Evolutionary conservation across 2,329 filamentous ascomycete species (phyloP).

Genomic region (Scleromitrula shiraiana): DNA sequence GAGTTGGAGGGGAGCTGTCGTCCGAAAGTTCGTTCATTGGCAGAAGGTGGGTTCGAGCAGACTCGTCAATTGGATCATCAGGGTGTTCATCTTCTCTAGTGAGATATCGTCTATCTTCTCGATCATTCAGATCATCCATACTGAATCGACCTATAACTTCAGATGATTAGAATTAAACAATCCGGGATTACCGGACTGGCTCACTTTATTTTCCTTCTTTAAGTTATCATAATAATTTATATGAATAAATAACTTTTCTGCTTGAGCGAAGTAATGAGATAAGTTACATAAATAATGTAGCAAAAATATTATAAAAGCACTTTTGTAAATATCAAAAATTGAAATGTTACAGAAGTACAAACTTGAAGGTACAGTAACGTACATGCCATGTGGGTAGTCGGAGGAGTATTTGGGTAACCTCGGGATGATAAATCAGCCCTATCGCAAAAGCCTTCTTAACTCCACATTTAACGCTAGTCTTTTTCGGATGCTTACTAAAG

Average conservation of each 20-base stretch:
- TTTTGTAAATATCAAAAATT: neutral
- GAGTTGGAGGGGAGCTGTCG: conserved; percentile 40
- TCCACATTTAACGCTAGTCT: neutral
- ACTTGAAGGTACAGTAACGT: neutral
- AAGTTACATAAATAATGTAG: no score
- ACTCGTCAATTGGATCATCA: conserved; percentile 27
- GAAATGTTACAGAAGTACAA: neutral
- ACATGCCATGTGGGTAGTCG: no score
- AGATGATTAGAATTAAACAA: neutral
- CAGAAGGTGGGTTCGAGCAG: conserved; percentile 18
- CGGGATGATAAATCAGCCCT: no score
- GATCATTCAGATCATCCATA: conserved; percentile 13
- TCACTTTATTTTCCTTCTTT: neutral
- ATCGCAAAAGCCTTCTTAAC: no score
- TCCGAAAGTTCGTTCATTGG: conserved; percentile 39
- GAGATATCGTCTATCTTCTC: conserved; percentile 17
- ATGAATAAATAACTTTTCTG: no score
- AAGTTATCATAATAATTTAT: no score
- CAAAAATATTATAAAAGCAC: no score
- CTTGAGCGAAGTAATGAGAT: no score
- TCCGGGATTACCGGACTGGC: conserved; percentile 6
- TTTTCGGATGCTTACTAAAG: neutral
- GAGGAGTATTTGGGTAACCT: no score
- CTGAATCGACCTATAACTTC: neutral
- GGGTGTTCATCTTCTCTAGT: conserved; percentile 21